Evolutionary conservation across 495 filamentous ascomycete species (phyloP).

Genomic region (Lophium mytilinum): DNA sequence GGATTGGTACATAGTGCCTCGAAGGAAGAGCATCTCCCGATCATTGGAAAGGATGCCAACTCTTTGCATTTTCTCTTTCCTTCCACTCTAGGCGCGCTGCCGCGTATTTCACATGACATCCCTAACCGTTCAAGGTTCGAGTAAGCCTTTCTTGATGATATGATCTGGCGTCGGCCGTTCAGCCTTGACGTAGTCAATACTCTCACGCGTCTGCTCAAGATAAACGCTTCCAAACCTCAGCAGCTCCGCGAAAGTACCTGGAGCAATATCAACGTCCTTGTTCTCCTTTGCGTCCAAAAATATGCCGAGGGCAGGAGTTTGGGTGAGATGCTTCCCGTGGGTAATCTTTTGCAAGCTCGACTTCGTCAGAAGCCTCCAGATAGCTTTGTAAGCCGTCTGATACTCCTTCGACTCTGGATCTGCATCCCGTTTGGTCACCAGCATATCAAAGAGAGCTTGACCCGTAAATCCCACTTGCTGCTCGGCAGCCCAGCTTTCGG

Average conservation of each 20-base stretch:
- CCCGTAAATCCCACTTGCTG: conserved; percentile 8
- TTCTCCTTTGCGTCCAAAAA: conserved; percentile 32
- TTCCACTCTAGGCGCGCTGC: too few relatives aligned
- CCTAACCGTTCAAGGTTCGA: conserved; percentile 2
- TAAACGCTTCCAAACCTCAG: conserved; percentile 33
- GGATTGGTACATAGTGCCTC: too few relatives aligned
- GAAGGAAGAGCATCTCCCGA: too few relatives aligned
- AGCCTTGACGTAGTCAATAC: conserved; percentile 13
- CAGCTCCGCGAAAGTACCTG: conserved; percentile 35
- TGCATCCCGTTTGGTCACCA: not conserved
- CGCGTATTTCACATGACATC: too few relatives aligned
- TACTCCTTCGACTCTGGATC: conserved; percentile 9
- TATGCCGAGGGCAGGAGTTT: conserved; percentile 17
- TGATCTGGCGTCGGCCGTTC: not conserved
- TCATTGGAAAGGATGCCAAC: too few relatives aligned
- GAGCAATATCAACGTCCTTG: conserved; percentile 25
- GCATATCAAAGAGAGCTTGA: not conserved
- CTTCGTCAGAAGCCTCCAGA: conserved; percentile 12
- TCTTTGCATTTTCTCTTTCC: too few relatives aligned
- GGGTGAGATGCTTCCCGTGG: conserved; percentile 5
- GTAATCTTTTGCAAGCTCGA: conserved; percentile 11
- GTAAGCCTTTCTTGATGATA: conserved; percentile 8
- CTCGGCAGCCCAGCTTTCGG: conserved; percentile 11
- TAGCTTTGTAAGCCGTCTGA: conserved; percentile 3
- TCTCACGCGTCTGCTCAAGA: conserved; percentile 30